These are phyloP conservation scores for Phytopythium boreale DNA, from an alignment of 352 stramenopile genomes.

Conservation along the genomic window DNA sequence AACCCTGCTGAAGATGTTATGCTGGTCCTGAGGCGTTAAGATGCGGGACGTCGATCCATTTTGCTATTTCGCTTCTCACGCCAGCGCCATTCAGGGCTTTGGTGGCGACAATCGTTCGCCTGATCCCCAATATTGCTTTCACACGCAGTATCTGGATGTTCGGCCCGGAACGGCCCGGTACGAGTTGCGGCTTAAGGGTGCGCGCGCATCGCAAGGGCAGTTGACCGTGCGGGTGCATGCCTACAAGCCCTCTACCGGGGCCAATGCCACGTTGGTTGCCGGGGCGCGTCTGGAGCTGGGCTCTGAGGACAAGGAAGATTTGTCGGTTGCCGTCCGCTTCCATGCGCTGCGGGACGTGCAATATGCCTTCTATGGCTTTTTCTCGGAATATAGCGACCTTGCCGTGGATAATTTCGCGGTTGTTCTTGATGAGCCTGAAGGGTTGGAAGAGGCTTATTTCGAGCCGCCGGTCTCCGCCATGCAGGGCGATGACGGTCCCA, in stretches of 20 bases:
- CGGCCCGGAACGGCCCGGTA: slow-evolving; percentile 6
- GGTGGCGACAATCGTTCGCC: slow-evolving; percentile 7
- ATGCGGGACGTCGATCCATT: slow-evolving; percentile 7
- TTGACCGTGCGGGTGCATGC: slow-evolving; percentile 7
- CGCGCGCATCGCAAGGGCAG: slow-evolving; percentile 6
- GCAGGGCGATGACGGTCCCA: slow-evolving; percentile 6
- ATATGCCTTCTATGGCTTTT: slow-evolving; percentile 8
- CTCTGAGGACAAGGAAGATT: slow-evolving; percentile 8
- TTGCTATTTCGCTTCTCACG: slow-evolving; percentile 8
- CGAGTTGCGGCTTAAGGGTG: slow-evolving; percentile 7
- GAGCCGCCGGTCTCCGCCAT: slow-evolving; percentile 6
- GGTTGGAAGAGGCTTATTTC: slow-evolving; percentile 8
- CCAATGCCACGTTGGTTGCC: slow-evolving; percentile 7
- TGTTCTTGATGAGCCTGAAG: slow-evolving; percentile 8
- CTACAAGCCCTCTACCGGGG: slow-evolving; percentile 7
- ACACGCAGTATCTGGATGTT: slow-evolving; percentile 8
- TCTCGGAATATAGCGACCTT: slow-evolving; percentile 8
- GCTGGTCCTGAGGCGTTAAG: slow-evolving; percentile 7
- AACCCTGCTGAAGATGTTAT: slow-evolving; percentile 8
- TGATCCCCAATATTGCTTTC: slow-evolving; percentile 8
- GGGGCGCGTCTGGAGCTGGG: slow-evolving; percentile 6
- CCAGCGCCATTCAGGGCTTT: slow-evolving; percentile 7
- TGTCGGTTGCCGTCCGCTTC: slow-evolving; percentile 7
- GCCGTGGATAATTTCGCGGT: slow-evolving; percentile 7
- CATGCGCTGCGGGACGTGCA: slow-evolving; percentile 6